Conservation (phyloP, 2,329 filamentous ascomycete species). For the Trichoderma brevicompactum region DNA sequence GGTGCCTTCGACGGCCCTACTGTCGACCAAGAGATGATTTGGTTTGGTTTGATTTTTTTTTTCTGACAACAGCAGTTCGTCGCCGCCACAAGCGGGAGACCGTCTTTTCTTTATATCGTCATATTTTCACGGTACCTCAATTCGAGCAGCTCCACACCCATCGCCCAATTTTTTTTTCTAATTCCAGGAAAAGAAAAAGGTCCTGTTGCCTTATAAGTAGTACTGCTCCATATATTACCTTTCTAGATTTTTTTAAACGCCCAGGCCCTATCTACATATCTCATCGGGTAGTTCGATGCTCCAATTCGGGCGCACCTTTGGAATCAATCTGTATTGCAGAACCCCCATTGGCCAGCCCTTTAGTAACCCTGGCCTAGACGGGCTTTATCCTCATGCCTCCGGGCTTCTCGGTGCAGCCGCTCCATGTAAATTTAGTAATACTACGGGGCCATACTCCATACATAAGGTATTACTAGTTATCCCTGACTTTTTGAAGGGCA, state of each 20-base stretch:
- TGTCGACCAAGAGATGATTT: no score
- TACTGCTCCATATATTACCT: not conserved
- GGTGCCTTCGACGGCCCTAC: not conserved
- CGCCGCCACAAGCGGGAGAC: slow-evolving; percentile 18
- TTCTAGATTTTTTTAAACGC: not conserved
- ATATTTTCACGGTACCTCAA: not conserved
- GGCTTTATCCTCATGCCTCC: no score
- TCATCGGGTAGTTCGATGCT: not conserved
- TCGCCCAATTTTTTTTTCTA: not conserved
- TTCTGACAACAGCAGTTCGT: not conserved
- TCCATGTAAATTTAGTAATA: not conserved
- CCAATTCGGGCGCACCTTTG: slow-evolving; percentile 8
- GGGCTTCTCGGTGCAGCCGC: no score
- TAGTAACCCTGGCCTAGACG: not conserved
- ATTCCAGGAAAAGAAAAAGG: not conserved
- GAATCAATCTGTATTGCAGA: not conserved
- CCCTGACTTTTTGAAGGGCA: not conserved
- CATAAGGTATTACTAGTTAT: no score
- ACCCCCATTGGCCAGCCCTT: not conserved
- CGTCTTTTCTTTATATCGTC: slow-evolving; percentile 13
- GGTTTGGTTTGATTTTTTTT: no score
- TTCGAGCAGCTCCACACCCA: not conserved
- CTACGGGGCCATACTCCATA: not conserved
- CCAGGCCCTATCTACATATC: not conserved
- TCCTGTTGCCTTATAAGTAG: not conserved